Percentiles rank a stretch among this genome's conserved stretches.
Evolutionary conservation across 2,329 filamentous ascomycete species (phyloP).

Genomic region (Neopestalotiopsis rosae): DNA sequence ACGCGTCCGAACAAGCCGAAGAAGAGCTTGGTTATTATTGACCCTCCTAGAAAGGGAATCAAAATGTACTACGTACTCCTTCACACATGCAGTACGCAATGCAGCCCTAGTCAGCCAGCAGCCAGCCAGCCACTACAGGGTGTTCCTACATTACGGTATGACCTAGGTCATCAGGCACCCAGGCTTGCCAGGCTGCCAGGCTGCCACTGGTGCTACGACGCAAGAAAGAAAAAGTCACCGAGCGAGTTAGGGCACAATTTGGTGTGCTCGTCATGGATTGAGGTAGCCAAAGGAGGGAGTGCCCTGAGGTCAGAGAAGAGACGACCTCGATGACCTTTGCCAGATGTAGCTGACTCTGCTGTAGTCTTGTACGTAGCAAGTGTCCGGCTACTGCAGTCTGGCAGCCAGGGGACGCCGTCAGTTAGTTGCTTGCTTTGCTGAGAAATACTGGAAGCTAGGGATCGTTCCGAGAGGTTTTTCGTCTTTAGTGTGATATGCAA

Average conservation of each 20-base stretch:
- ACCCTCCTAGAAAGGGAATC: background rate
- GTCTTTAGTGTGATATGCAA: conserved; percentile 5
- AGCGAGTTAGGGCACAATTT: background rate
- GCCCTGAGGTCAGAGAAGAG: background rate
- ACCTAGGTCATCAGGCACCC: background rate
- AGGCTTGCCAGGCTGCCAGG: conserved; percentile 5
- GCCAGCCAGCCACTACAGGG: background rate
- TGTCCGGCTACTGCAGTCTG: background rate
- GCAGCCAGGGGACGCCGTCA: background rate
- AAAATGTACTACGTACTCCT: background rate
- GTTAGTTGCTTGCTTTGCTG: background rate
- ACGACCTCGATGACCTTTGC: background rate
- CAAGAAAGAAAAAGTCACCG: background rate
- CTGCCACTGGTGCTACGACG: conserved; percentile 6
- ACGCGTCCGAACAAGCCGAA: conserved; percentile 7
- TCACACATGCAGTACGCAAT: background rate
- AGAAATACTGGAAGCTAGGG: background rate
- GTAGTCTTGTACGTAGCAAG: background rate
- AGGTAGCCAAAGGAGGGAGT: conserved; percentile 1
- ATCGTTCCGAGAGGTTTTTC: background rate
- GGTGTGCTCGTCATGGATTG: conserved; percentile 13
- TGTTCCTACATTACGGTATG: background rate
- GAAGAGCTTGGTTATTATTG: background rate
- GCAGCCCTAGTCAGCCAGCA: conserved; percentile 4
- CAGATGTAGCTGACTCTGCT: background rate